These are phyloP conservation scores for Mastigamoeba balamuthi DNA, from an alignment of 78 protist genomes.

Conservation along the genomic window DNA sequence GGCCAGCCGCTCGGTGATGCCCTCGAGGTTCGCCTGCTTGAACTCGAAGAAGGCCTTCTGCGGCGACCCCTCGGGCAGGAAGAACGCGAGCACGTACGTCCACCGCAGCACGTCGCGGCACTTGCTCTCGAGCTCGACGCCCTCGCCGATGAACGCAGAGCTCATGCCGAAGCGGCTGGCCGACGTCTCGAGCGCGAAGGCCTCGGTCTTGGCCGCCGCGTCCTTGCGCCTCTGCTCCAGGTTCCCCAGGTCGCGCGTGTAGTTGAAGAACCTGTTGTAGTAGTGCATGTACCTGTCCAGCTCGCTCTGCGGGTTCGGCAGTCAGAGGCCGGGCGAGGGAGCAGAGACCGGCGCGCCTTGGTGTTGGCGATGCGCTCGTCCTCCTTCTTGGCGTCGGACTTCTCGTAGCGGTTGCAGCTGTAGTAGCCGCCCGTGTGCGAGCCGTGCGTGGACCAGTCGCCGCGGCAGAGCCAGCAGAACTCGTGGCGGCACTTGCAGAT, in stretches of 20 bases:
- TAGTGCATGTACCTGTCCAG: constrained; percentile 46
- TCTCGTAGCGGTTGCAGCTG: constrained; percentile 50
- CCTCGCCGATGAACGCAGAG: constrained; percentile 32
- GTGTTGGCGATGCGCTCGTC: constrained; percentile 15
- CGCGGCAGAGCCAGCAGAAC: constrained; percentile 66
- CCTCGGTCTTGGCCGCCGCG: not conserved
- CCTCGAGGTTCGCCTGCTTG: constrained; percentile 53
- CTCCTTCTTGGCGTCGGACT: constrained; percentile 20
- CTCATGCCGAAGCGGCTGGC: not conserved
- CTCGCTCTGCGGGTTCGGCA: too few species aligned
- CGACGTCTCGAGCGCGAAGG: not conserved
- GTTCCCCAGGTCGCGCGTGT: constrained; percentile 1
- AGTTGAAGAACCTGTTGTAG: constrained; percentile 49
- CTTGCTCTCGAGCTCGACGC: constrained; percentile 20
- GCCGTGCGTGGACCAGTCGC: constrained; percentile 52
- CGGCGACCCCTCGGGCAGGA: constrained; percentile 15
- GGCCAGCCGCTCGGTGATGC: constrained; percentile 40
- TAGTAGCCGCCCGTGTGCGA: constrained; percentile 63
- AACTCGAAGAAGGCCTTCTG: constrained; percentile 42
- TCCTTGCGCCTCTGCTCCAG: not conserved
- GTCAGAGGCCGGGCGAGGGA: too few species aligned
- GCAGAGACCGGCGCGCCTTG: too few species aligned
- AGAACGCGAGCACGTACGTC: constrained; percentile 49
- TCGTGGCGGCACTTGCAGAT: constrained; percentile 35
- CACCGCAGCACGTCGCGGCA: constrained; percentile 35